phyloP scores from a whole-genome alignment of 208 protist genomes.

The Tetramitus jugosus region DNA sequence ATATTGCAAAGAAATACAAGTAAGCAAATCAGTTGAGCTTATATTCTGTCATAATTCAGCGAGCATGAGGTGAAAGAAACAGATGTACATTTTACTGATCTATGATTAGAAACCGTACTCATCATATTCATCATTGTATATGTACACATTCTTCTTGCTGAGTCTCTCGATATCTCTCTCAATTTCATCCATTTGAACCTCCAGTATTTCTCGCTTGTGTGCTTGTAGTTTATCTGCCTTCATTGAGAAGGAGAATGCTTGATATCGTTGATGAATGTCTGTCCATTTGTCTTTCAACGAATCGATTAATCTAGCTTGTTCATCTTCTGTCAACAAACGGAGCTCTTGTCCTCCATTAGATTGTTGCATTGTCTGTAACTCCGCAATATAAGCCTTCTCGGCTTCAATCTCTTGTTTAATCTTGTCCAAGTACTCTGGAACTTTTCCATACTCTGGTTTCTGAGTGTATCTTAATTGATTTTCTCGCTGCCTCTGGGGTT shows the following conservation, averaged over 20 bases:
- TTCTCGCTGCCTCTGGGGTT: conserved; percentile 57
- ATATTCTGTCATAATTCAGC: no score
- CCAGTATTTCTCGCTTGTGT: conserved; percentile 54
- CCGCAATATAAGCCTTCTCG: conserved; percentile 62
- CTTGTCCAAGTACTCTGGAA: conserved; percentile 64
- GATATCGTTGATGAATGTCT: conserved; percentile 52
- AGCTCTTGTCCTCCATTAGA: conserved; percentile 55
- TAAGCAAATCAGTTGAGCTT: no score
- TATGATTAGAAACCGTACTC: no score
- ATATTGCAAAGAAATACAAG: no score
- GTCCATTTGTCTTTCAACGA: conserved; percentile 58
- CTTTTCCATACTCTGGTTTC: conserved; percentile 64
- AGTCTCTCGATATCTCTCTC: conserved; percentile 62
- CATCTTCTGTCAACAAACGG: conserved; percentile 57
- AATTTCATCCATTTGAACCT: conserved; percentile 60
- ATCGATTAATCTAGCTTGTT: conserved; percentile 56
- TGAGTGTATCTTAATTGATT: conserved; percentile 54
- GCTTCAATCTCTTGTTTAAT: conserved; percentile 70
- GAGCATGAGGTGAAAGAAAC: no score
- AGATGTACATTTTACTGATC: no score
- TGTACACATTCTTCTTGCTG: no score
- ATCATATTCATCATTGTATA: no score
- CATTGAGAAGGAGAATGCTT: conserved; percentile 68
- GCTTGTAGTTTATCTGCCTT: conserved; percentile 53
- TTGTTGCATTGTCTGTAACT: conserved; percentile 51